These are phyloP conservation scores for Globisporangium cederbergense DNA, from an alignment of 352 stramenopile species.

Conservation along the genomic window DNA sequence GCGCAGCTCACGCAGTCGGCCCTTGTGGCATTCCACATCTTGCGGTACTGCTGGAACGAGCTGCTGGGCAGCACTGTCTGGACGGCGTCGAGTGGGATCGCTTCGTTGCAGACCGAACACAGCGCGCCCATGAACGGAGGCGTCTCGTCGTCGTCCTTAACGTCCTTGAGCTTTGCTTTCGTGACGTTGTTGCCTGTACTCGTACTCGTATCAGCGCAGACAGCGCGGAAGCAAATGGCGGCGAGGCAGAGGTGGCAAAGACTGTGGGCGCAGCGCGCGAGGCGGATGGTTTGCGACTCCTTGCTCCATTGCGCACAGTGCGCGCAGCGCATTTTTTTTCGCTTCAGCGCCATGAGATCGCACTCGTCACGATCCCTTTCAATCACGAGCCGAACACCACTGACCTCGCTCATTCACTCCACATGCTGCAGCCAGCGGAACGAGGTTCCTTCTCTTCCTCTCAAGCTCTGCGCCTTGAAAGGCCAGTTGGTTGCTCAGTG, in stretches of 20 bases:
- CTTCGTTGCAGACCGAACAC: slow-evolving; percentile 20
- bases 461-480: neutral
- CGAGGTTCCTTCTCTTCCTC: neutral
- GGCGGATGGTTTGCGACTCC: neutral
- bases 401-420: neutral
- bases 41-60: slow-evolving; percentile 23
- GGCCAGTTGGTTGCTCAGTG: neutral
- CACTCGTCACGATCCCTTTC: neutral
- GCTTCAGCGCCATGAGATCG: slow-evolving; percentile 6
- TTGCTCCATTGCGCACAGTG: slow-evolving; percentile 6
- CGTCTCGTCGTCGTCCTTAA: neutral
- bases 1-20: slow-evolving; percentile 43
- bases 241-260: slow-evolving; percentile 5
- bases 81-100: slow-evolving; percentile 26
- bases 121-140: slow-evolving; percentile 10
- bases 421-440: neutral
- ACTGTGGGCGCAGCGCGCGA: neutral
- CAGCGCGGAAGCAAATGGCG: neutral
- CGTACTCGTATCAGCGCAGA: neutral
- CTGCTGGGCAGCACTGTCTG: slow-evolving; percentile 17
- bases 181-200: neutral
- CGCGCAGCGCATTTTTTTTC: neutral
- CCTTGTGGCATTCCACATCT: neutral
- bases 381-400: neutral
- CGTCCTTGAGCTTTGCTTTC: neutral